Conservation (phyloP, 805 yeast genomes). For the Clavispora phyllophila region DNA sequence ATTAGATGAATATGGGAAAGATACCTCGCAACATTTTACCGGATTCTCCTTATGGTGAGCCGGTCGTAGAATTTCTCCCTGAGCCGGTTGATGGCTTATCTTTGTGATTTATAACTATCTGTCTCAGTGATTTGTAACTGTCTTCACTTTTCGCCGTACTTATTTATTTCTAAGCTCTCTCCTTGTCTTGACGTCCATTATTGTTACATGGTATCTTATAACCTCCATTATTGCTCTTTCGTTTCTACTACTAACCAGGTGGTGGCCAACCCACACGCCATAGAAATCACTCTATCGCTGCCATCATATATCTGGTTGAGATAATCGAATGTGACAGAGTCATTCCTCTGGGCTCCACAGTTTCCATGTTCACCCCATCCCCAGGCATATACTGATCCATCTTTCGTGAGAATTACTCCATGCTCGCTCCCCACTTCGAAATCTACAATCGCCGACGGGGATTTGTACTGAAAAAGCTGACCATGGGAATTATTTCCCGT, state of each 20-base stretch:
- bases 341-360: slow-evolving; percentile 50
- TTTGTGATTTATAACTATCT: too few relatives aligned
- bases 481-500: slow-evolving; percentile 76
- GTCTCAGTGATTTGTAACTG: too few relatives aligned
- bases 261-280: slow-evolving; percentile 65
- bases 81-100: too few relatives aligned
- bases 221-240: background rate
- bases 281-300: slow-evolving; percentile 17
- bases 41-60: too few relatives aligned
- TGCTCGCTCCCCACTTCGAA: slow-evolving; percentile 82
- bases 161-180: too few relatives aligned
- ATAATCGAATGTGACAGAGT: slow-evolving; percentile 31
- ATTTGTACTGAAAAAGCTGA: slow-evolving; percentile 43
- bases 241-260: slow-evolving; percentile 46
- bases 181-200: too few relatives aligned
- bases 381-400: slow-evolving; percentile 60
- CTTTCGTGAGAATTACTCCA: slow-evolving; percentile 44
- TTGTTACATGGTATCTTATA: too few relatives aligned
- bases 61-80: too few relatives aligned
- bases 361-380: slow-evolving; percentile 99
- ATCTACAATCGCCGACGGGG: slow-evolving; percentile 4
- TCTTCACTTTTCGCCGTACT: too few relatives aligned
- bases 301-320: slow-evolving; percentile 30
- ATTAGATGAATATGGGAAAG: slow-evolving; percentile 79
- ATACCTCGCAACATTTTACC: slow-evolving; percentile 55